A percentile compares a stretch with the other conserved stretches of the same genome.
These are phyloP conservation scores for Adiantum capillusveneris DNA, from an alignment of 75 land plant genomes.

Conservation along the genomic window DNA sequence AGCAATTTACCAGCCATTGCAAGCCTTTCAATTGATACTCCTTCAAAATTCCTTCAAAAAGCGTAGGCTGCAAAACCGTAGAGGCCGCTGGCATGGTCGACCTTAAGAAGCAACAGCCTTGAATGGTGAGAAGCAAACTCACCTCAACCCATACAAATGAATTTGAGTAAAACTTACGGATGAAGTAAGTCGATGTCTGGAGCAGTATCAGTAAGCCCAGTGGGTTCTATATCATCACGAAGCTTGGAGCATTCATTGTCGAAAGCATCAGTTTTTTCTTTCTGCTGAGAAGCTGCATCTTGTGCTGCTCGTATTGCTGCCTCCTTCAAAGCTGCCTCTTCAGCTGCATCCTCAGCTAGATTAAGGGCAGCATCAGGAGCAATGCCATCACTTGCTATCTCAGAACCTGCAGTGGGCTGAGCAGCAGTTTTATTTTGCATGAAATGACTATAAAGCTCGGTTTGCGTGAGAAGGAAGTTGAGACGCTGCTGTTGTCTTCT, in stretches of 20 bases:
- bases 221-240: conserved; percentile 35
- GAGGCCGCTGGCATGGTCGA: conserved; percentile 94
- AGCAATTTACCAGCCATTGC: conserved; percentile 99
- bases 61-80: conserved; percentile 72
- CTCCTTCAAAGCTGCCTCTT: conserved; percentile 62
- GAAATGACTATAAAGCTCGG: conserved; percentile 94
- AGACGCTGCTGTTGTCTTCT: conserved; percentile 87
- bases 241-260: conserved; percentile 72
- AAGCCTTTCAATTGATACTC: conserved; percentile 97
- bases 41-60: conserved; percentile 80
- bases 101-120: conserved; percentile 1
- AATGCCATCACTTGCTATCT: conserved; percentile 7
- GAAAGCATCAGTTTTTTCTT: conserved; percentile 61
- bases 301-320: conserved; percentile 77
- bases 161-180: conserved; percentile 56
- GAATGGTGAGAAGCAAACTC: neutral
- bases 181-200: conserved; percentile 77
- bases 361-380: conserved; percentile 16
- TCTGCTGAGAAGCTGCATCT: conserved; percentile 71
- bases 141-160: neutral
- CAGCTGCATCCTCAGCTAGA: conserved; percentile 66
- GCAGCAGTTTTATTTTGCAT: conserved; percentile 80
- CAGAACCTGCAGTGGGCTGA: conserved; percentile 20
- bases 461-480: conserved; percentile 82
- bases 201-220: conserved; percentile 19